Conservation (phyloP, 192 early-diverging fungal species). For the Borealophlyctis nickersoniae region DNA sequence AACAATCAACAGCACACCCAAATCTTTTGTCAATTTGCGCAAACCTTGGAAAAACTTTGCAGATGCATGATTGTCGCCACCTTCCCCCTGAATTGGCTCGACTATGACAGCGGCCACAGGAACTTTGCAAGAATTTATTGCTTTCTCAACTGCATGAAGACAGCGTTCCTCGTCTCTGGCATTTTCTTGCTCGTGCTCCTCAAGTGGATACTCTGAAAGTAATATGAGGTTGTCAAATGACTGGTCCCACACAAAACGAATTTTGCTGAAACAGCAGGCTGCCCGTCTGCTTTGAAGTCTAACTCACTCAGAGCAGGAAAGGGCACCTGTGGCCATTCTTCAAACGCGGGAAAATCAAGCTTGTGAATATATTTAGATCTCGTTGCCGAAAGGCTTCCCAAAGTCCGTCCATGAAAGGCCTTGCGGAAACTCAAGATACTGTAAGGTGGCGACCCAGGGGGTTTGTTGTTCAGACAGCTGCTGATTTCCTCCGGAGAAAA, state of each 20-base stretch:
- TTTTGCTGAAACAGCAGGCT: no score
- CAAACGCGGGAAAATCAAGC: constrained; percentile 1
- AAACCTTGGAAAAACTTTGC: constrained; percentile 5
- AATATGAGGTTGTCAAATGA: neutral
- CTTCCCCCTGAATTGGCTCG: constrained; percentile 14
- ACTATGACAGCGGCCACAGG: constrained; percentile 12
- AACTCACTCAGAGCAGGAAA: constrained; percentile 8
- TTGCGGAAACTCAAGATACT: neutral
- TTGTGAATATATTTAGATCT: neutral
- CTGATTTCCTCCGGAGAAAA: neutral
- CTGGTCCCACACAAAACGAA: no score
- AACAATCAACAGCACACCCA: constrained; percentile 12
- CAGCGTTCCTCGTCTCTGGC: neutral
- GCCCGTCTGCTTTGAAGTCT: no score
- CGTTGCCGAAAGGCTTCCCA: neutral
- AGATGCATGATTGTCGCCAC: constrained; percentile 13
- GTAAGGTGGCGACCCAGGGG: neutral
- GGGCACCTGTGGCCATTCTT: constrained; percentile 2
- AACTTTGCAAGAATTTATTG: neutral
- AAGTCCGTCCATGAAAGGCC: neutral
- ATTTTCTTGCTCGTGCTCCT: neutral
- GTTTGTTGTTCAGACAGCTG: neutral
- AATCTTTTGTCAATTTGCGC: neutral
- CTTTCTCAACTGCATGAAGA: neutral
- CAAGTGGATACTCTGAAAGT: constrained; percentile 7